phyloP scores from a whole-genome alignment of 495 filamentous ascomycete species.

The Trichoderma erinaceum region DNA sequence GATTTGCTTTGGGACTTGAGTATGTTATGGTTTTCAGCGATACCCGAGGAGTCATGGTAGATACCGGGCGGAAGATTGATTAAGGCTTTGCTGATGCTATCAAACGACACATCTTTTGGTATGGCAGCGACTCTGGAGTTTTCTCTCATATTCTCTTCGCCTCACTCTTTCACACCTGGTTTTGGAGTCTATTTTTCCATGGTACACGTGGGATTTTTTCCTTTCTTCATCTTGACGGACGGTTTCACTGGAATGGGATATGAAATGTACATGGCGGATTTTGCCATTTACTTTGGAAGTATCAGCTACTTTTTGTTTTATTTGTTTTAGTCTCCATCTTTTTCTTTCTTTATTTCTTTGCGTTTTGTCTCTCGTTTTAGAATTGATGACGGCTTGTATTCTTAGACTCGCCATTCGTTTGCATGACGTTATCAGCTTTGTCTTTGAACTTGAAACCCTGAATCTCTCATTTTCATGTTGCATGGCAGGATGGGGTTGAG shows the following conservation, averaged over 20 bases:
- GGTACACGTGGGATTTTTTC: not conserved
- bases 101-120: not conserved
- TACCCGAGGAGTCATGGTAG: constrained; percentile 8
- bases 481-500: not conserved
- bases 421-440: not conserved
- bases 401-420: not conserved
- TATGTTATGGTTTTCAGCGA: constrained; percentile 8
- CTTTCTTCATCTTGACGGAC: not conserved
- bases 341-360: not conserved
- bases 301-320: not conserved
- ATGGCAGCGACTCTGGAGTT: not conserved
- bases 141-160: not conserved
- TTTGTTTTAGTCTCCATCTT: not conserved
- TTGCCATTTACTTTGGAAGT: constrained; percentile 4
- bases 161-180: not conserved
- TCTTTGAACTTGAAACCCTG: not conserved
- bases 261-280: not conserved
- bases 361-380: not conserved
- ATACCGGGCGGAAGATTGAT: not conserved
- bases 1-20: constrained; percentile 6
- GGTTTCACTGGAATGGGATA: not conserved
- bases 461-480: not conserved
- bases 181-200: not conserved
- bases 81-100: not conserved
- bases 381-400: not conserved